These are phyloP conservation scores for Microstroma glucosiphilum DNA, from an alignment of 1,284 basidiomycete species.

Conservation along the genomic window DNA sequence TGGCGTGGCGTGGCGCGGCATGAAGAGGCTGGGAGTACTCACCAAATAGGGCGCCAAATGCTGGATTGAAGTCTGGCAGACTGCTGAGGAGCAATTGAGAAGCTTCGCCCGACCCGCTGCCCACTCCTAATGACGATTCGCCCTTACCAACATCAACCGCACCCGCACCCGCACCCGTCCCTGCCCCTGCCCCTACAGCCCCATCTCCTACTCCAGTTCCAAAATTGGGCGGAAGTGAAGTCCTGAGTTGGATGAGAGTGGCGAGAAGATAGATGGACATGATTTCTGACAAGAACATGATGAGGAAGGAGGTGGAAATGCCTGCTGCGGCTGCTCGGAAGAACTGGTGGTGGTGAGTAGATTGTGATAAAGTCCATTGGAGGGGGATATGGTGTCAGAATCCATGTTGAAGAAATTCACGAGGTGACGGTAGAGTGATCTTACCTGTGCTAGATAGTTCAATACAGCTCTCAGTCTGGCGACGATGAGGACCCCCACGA, in stretches of 20 bases:
- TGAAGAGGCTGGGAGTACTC: conserved; percentile 17
- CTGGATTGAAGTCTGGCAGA: conserved; percentile 52
- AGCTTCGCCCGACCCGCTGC: conserved; percentile 4
- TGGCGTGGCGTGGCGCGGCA: neutral
- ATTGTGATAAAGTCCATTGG: neutral
- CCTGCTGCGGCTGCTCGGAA: conserved; percentile 52
- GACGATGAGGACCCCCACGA: conserved; percentile 52
- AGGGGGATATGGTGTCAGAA: neutral
- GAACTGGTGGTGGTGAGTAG: conserved; percentile 20
- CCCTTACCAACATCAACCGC: neutral
- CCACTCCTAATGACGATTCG: neutral
- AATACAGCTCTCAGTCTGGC: conserved; percentile 52
- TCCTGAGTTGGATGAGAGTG: conserved; percentile 52
- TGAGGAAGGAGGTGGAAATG: conserved; percentile 51
- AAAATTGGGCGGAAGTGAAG: conserved; percentile 29
- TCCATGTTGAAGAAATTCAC: neutral
- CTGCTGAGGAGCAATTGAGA: conserved; percentile 47
- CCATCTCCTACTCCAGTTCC: conserved; percentile 4
- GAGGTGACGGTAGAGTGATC: neutral
- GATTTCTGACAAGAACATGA: conserved; percentile 52
- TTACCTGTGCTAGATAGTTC: conserved; percentile 43
- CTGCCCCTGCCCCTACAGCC: neutral
- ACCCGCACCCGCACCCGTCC: neutral
- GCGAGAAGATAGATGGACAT: conserved; percentile 53
- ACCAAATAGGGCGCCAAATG: conserved; percentile 52